Percentiles rank a stretch among this genome's conserved stretches.
Conservation (phyloP, 176 grass and related monocot genomes). For the Aegilops tauschii region DNA sequence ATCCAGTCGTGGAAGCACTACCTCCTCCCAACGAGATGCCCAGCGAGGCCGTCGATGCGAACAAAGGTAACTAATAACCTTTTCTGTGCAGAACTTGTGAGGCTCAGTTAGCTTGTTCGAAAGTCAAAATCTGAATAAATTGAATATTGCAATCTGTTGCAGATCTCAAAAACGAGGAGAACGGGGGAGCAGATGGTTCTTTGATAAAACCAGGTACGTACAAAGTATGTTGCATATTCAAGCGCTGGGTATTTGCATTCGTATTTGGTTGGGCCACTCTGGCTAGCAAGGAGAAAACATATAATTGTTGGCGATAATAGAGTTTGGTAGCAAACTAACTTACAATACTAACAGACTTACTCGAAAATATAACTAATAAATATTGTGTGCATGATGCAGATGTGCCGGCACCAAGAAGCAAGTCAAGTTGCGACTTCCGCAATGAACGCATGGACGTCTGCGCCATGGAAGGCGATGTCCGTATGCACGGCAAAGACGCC, state of each 20-base stretch:
- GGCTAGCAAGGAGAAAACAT: too few species aligned
- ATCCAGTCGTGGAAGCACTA: neutral
- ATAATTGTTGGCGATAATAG: too few species aligned
- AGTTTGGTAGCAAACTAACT: neutral
- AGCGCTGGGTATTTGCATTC: neutral
- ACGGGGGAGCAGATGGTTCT: neutral
- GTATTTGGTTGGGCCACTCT: neutral
- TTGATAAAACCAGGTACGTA: conserved; percentile 13
- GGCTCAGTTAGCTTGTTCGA: neutral
- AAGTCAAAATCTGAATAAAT: neutral
- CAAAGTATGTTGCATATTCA: too few species aligned
- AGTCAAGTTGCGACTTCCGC: conserved; percentile 48
- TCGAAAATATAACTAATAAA: neutral
- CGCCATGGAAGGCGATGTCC: conserved; percentile 59
- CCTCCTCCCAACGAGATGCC: neutral
- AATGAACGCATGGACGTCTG: conserved; percentile 35
- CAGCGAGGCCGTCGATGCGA: neutral
- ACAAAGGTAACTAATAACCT: neutral
- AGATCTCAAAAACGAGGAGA: conserved; percentile 1
- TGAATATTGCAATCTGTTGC: neutral
- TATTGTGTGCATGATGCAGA: neutral
- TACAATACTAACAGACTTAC: neutral
- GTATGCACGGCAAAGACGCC: conserved; percentile 43
- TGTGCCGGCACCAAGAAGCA: neutral
- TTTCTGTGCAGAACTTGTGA: neutral